Percentiles rank a stretch among this genome's conserved stretches.
Conservation (phyloP, 495 filamentous ascomycete genomes). For the Friedmanniomyces endolithicus region DNA sequence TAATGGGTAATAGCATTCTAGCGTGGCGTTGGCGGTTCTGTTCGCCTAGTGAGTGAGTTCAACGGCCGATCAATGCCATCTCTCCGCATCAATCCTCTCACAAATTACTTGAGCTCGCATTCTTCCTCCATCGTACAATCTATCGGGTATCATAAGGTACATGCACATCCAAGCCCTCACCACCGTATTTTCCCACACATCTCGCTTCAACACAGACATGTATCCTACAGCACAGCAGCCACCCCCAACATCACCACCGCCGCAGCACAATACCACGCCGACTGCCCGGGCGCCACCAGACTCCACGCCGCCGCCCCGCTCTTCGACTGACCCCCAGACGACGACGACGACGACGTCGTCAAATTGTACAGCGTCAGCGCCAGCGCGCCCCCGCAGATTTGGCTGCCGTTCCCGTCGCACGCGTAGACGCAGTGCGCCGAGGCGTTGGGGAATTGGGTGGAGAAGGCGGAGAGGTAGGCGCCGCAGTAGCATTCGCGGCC, state of each 20-base stretch:
- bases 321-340: no score
- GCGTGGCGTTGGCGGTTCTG: not conserved
- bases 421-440: conserved; percentile 14
- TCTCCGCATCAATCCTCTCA: no score
- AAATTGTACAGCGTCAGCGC: conserved; percentile 19
- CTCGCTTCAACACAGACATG: no score
- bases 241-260: not conserved
- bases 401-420: conserved; percentile 19
- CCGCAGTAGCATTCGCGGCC: conserved; percentile 26
- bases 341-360: no score
- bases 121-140: not conserved
- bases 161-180: no score
- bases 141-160: not conserved
- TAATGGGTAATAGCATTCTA: not conserved
- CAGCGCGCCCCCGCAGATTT: conserved; percentile 23
- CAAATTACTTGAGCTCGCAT: no score
- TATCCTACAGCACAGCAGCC: not conserved
- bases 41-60: no score
- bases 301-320: not conserved
- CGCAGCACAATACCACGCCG: conserved; percentile 5
- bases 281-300: not conserved
- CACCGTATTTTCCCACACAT: no score
- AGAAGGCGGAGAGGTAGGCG: conserved; percentile 10
- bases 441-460: conserved; percentile 18
- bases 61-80: no score